Evolutionary conservation across 208 protist species (phyloP), one percentile per base, ranked within the genome.

Genomic region (Crithidia bombi): DNA sequence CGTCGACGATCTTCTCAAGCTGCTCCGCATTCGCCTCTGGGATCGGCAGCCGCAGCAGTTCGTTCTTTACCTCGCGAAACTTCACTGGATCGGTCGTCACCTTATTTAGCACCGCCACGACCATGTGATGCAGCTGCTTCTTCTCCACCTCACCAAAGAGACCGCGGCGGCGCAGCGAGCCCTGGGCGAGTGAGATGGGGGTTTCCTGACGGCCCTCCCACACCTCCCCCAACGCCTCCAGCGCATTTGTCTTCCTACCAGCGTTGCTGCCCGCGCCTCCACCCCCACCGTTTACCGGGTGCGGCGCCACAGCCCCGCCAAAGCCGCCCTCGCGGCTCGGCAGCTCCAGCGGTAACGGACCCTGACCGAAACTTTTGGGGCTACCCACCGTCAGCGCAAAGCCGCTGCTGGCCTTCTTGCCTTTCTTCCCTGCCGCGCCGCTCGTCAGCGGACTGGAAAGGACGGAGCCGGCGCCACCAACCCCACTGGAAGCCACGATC

Each of bases 61-160:
- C 91, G 73, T 94, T 92, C 69, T 87, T 89, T 19, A 96, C 83
- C 73, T 93, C 88, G 19, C 81, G 72, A 57, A 88, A 96, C 81
- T 93, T 93, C 21, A 59, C 75, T 9, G 83, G 58, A 55, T 96
- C 87, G 57, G 77, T 82, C 30, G 91, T 90, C 11, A 96, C 91
- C 64, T 91, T 87, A 76, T 96, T 96, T 26, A 96, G 88, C 41
- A 94, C 81, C 32, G 86, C 74, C 28, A 89, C 81, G 17, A 96
- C 91, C 76, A 87, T 83, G 35, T 93, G 84, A 28, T 92, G 82
- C 19, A 96, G 65, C 68, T 87, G 77, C 78, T 92, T 92, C 59
- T 78, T 73, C 62, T 81, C 82, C 43, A 80, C 83, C 10, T 77
- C 80, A 41, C 91, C 88, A 70, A 96, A 96, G 14, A 96, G 73